Conservation (phyloP, 73 alveolate species). For the Durusdinium trenchii region DNA sequence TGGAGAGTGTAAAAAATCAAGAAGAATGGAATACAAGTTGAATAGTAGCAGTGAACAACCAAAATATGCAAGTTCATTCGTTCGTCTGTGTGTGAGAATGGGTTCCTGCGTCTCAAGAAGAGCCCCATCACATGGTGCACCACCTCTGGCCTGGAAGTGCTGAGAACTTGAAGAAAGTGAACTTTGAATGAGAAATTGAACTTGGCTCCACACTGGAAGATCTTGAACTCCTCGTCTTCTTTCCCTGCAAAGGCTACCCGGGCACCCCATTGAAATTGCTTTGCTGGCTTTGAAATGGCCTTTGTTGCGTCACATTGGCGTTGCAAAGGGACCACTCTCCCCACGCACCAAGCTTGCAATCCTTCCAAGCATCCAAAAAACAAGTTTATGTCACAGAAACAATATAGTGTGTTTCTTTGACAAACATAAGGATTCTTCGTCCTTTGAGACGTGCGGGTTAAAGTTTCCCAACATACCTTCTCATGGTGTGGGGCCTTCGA, state of each 20-base stretch:
- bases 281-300: constrained; percentile 9
- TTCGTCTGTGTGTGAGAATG: too few species aligned
- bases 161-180: background rate
- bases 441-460: too few species aligned
- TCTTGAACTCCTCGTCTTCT: constrained; percentile 66
- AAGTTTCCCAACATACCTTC: too few species aligned
- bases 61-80: too few species aligned
- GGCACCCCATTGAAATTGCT: background rate
- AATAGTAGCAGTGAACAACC: too few species aligned
- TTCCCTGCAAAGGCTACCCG: constrained; percentile 15
- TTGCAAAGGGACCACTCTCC: constrained; percentile 68
- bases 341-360: constrained; percentile 76
- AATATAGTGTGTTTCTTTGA: background rate
- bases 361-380: background rate
- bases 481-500: constrained; percentile 17
- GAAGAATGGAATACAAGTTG: too few species aligned
- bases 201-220: constrained; percentile 23
- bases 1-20: too few species aligned
- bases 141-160: constrained; percentile 49
- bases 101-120: constrained; percentile 68
- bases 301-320: constrained; percentile 72
- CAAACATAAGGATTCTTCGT: too few species aligned
- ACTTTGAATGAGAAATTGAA: too few species aligned
- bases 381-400: background rate
- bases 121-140: constrained; percentile 74